Base-by-base conservation (phyloP, 176 grass and related monocot genomes). In the Phragmites australis region DNA sequence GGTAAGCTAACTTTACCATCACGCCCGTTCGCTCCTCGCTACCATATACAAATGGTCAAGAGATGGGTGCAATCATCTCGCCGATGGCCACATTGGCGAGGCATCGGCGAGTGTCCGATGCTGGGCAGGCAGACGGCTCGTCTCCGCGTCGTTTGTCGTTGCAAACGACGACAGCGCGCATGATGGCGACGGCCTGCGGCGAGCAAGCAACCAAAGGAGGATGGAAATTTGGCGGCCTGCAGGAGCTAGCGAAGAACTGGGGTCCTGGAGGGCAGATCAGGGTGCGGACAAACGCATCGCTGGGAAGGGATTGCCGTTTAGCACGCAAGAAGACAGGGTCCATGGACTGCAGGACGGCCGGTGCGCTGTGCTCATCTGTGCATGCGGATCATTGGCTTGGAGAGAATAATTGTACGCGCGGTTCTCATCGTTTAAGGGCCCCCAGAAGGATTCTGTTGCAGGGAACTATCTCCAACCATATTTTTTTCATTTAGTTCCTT, bases 161-260 rank as follows among this genome's bases (percentile, higher is more conserved):
- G 68, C 1, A 40, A 54, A 9, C 68, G 9, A 32, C 57, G 76
- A 73, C 84, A 72, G 8, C 56, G 34, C 8, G 37, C 58, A 30
- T 11, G 84, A 86, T 37, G 29, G 76, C 84, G 61, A 80, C 40
- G 68, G 47, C 75, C 56, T 34, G 44, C 61, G 11, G 83, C 65
- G 65, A 42, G n/a, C 37, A 71, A 42, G 73, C 3, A 14, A 39
- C 41, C 51, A 37, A 16, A 32, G 4, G 65, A 15, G 13, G 42
- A 46, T 46, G n/a, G n/a, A n/a, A n/a, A n/a, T 55, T 55, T n/a
- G 21, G 51, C 65, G 41, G 64, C 19, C 32, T n/a, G 70, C 49
- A 17, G 50, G 21, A 15, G 49, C 49, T n/a, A n/a, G n/a, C n/a
- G n/a, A 37, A 37, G 34, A 37, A 37, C 34, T 37, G 58, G 76